Percentiles rank a stretch among this genome's conserved stretches.
These are phyloP conservation scores for Talaromyces nanjingensis DNA, from an alignment of 495 filamentous ascomycete species.

Conservation along the genomic window DNA sequence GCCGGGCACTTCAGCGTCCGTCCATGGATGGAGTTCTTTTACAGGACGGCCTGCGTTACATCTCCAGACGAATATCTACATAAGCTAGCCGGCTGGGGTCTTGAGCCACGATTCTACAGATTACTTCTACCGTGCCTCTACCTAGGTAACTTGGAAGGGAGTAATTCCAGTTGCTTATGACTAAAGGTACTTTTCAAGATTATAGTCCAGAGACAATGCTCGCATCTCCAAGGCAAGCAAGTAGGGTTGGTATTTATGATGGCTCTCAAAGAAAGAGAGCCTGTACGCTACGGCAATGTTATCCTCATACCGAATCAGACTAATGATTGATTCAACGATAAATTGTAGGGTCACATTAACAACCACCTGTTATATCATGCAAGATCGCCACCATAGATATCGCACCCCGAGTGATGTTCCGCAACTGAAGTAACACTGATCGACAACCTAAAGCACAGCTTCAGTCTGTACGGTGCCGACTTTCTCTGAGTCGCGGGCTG, in stretches of 20 bases:
- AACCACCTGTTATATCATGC: background rate
- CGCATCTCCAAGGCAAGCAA: background rate
- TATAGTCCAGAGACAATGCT: background rate
- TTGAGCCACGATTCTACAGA: background rate
- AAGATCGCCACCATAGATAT: background rate
- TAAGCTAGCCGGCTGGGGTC: background rate
- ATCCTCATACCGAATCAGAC: background rate
- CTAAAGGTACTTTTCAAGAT: background rate
- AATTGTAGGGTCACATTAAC: background rate
- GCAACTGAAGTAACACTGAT: background rate
- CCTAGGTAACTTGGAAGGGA: background rate
- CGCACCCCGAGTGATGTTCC: background rate
- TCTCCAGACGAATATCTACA: background rate
- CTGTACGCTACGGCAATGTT: too few relatives aligned
- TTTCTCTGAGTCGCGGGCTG: background rate
- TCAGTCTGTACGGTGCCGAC: background rate
- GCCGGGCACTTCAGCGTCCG: background rate
- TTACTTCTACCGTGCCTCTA: background rate
- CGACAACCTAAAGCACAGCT: background rate
- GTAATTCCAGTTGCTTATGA: background rate
- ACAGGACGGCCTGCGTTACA: background rate
- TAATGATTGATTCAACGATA: background rate
- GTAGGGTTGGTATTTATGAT: background rate
- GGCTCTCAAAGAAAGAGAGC: background rate
- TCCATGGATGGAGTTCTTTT: background rate